A percentile compares a stretch with the other conserved stretches of the same genome.
phyloP scores from a whole-genome alignment of 306 rosid species.

The Prinsepia uniflora region DNA sequence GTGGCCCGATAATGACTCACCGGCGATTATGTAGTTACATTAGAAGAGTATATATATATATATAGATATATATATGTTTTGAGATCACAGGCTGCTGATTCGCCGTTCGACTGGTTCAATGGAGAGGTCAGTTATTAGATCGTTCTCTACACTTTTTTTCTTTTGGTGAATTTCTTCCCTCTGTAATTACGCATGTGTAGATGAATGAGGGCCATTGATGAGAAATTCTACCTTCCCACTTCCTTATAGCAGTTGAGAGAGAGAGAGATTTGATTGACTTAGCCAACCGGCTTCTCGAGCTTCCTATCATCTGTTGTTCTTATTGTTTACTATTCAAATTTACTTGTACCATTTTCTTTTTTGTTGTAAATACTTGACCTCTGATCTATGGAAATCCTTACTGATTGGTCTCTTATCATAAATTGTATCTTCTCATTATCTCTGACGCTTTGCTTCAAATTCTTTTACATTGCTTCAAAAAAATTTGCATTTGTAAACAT shows the following conservation, averaged over 20 bases:
- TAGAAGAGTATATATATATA: slow-evolving; percentile 20
- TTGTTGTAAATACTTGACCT: background rate
- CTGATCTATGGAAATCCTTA: background rate
- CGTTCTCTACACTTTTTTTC: slow-evolving; percentile 20
- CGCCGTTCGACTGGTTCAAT: slow-evolving; percentile 30
- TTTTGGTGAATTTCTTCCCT: slow-evolving; percentile 23
- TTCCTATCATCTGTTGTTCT: background rate
- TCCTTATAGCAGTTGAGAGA: slow-evolving; percentile 16
- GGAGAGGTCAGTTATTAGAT: slow-evolving; percentile 36
- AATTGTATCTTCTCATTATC: background rate
- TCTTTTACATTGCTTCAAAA: background rate
- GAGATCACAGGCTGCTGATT: slow-evolving; percentile 18
- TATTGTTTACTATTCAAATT: background rate
- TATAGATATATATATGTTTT: slow-evolving; percentile 6
- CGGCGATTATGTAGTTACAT: slow-evolving; percentile 18
- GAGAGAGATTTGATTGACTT: slow-evolving; percentile 10
- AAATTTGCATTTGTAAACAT: too few relatives aligned
- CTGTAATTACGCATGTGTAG: slow-evolving; percentile 45
- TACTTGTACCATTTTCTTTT: slow-evolving; percentile 1
- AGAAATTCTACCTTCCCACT: slow-evolving; percentile 21
- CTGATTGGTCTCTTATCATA: background rate
- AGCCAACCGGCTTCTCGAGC: slow-evolving; percentile 2
- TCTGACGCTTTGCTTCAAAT: background rate
- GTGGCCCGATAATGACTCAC: slow-evolving; percentile 28
- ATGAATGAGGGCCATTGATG: slow-evolving; percentile 35